Percentiles rank a stretch among this genome's conserved stretches.
Conservation (phyloP, 192 early-diverging fungal genomes). For the Mortierella alpina region DNA sequence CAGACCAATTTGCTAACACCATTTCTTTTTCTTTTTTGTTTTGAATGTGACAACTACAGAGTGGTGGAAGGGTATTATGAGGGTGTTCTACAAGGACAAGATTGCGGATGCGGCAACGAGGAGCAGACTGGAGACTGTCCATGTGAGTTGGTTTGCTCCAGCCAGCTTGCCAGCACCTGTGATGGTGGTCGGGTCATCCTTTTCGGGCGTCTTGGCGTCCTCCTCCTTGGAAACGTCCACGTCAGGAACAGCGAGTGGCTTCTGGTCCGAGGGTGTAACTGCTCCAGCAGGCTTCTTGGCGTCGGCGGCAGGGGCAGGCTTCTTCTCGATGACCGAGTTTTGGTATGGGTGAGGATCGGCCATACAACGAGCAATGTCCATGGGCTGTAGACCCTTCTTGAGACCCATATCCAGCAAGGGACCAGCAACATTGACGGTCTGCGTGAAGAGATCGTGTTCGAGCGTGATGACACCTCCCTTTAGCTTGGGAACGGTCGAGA, state of each 20-base stretch:
- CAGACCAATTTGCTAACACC: not conserved
- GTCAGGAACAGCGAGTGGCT: not conserved
- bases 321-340: slow-evolving; percentile 33
- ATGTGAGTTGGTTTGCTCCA: slow-evolving; percentile 1
- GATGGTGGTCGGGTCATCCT: not conserved
- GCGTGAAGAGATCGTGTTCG: slow-evolving; percentile 62
- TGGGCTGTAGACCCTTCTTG: slow-evolving; percentile 45
- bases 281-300: not conserved
- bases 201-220: not conserved
- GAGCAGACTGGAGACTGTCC: slow-evolving; percentile 23
- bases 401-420: slow-evolving; percentile 47
- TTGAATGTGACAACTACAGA: not conserved
- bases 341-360: slow-evolving; percentile 46
- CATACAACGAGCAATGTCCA: slow-evolving; percentile 48
- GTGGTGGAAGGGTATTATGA: not conserved
- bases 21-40: not conserved
- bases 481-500: slow-evolving; percentile 54
- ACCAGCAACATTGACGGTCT: slow-evolving; percentile 62
- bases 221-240: not conserved
- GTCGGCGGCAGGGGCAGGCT: slow-evolving; percentile 6
- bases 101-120: slow-evolving; percentile 20
- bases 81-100: slow-evolving; percentile 14
- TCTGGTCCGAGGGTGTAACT: not conserved
- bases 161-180: slow-evolving; percentile 1
- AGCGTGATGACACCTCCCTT: slow-evolving; percentile 61